Conservation (phyloP, 805 yeast species). For the Saccharomycopsis vini region DNA sequence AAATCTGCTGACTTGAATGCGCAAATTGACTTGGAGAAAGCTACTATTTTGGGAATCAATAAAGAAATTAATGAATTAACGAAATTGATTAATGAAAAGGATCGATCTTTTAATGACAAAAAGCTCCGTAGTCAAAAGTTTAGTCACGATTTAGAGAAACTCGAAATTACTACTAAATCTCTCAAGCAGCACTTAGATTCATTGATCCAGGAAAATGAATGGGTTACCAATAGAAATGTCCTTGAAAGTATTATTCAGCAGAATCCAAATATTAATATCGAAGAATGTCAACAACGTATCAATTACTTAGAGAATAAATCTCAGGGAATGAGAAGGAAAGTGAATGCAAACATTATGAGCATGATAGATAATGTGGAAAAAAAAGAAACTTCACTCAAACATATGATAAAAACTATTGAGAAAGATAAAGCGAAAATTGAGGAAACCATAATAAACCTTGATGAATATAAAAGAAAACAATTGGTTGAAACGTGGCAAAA, state of each 20-base stretch:
- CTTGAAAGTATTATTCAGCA: slow-evolving; percentile 49
- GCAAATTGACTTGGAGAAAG: slow-evolving; percentile 45
- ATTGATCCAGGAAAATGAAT: slow-evolving; percentile 49
- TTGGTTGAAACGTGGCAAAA: slow-evolving; percentile 76
- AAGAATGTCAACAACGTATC: slow-evolving; percentile 51
- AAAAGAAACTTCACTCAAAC: slow-evolving; percentile 66
- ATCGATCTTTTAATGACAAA: slow-evolving; percentile 32
- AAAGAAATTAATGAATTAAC: slow-evolving; percentile 66
- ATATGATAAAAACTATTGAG: slow-evolving; percentile 79
- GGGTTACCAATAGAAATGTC: slow-evolving; percentile 63
- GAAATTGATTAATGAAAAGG: slow-evolving; percentile 35
- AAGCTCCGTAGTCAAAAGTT: slow-evolving; percentile 47
- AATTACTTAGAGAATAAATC: slow-evolving; percentile 48
- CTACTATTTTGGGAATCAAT: slow-evolving; percentile 55
- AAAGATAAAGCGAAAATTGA: slow-evolving; percentile 84
- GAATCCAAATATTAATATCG: slow-evolving; percentile 53
- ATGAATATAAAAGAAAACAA: slow-evolving; percentile 78
- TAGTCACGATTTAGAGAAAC: slow-evolving; percentile 46
- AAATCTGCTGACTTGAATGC: slow-evolving; percentile 21
- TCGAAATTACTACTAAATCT: slow-evolving; percentile 29
- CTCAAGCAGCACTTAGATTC: slow-evolving; percentile 34
- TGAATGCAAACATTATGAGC: slow-evolving; percentile 78
- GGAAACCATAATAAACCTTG: slow-evolving; percentile 74
- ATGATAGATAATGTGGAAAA: slow-evolving; percentile 88
- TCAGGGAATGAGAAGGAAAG: slow-evolving; percentile 67